Base-by-base conservation (phyloP, 1,284 basidiomycete genomes). In the Inonotus hispidus region DNA sequence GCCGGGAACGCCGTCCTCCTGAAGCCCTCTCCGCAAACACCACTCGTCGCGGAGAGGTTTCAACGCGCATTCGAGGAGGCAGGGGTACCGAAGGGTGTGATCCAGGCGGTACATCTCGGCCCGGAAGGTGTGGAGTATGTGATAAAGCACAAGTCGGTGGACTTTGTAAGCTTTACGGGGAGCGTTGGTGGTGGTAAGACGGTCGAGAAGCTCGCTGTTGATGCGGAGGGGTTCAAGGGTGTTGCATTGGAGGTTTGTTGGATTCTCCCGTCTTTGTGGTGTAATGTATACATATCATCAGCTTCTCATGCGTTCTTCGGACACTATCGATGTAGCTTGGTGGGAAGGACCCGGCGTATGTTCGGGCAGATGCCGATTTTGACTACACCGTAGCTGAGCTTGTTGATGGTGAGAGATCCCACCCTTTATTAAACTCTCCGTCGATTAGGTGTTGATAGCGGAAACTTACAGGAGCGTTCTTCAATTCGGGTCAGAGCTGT, bases 301-400 rank as follows among this genome's bases (percentile, higher is more conserved):
- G 25, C 29, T 49, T 25, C 13, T 27, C 54, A 25, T 45, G 56
- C 35, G n/a, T n/a, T n/a, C n/a, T n/a, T n/a, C n/a, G n/a, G n/a
- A n/a, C n/a, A n/a, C 6, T 52, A 54, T 46, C 41, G 54, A 65
- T 32, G 68, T 77, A 98, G 87, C 83, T 98, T 16, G 95, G 95
- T 3, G 95, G 95, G 1, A 98, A 98, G 74, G 95, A 98, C 70
- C 93, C 95, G 6, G 95, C 95, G 0, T 98, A 97, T 69, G 94
- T 98, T 6, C 80, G 93, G 32, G 74, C 81, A 0, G 95, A 98
- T 70, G 94, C 90, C 0, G 86, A 98, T 73, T 70, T 96, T 3
- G 82, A 84, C 37, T 97, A 90, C 71, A 90, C 93, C 0, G 89
- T 87, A 2, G 82, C 83, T 25, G 88, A 98, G 70, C 82, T 98